Base-by-base conservation (phyloP, 2,329 filamentous ascomycete genomes). In the Rhinocladiella mackenziei region DNA sequence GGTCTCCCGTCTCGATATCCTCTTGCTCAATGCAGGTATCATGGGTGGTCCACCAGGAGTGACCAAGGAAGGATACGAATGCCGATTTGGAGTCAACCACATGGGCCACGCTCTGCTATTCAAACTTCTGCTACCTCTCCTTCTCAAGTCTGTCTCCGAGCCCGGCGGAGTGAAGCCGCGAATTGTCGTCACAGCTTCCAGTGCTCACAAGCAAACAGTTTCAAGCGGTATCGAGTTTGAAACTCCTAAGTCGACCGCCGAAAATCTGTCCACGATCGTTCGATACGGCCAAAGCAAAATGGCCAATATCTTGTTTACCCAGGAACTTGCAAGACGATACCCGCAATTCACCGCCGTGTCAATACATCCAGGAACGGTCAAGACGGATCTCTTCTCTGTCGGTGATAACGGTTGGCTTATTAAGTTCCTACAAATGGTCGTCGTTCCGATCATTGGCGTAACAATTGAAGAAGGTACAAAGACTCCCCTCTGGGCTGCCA, bases 261-360 rank as follows among this genome's bases (percentile, higher is more conserved):
- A 33, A 5, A 25, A 20, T 7, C 9, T 49, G 18, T 29, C 35
- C 30, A 31, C 30, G 10, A 22, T 45, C 22, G 22, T 43, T 3
- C 67, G 71, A 15, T 77, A 77, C 57, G 71, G 69, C 3, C 65
- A 71, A 32, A 67, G 64, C 28, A 77, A 77, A 50, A 62, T 77
- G 6, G 71, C 72, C 2, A 75, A 75, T 34, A 60, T 76, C 5
- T 64, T 75, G 0, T 74, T 67, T 53, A 60, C 69, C 0, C 56
- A 60, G 6, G 61, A 68, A 19, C 59, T 75, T 3, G 68, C 70
- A 1, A 48, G 57, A 11, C 62, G 61, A 0, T 71, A 75, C 49
- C 73, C 74, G 1, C 38, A 61, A 5, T 64, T 77, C 39, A 73
- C 65, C 9, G 62, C 72, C 0, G 56, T 66, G 5, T 64, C 67